phyloP scores from a whole-genome alignment of 495 filamentous ascomycete species.

The Xylaria palmicola region DNA sequence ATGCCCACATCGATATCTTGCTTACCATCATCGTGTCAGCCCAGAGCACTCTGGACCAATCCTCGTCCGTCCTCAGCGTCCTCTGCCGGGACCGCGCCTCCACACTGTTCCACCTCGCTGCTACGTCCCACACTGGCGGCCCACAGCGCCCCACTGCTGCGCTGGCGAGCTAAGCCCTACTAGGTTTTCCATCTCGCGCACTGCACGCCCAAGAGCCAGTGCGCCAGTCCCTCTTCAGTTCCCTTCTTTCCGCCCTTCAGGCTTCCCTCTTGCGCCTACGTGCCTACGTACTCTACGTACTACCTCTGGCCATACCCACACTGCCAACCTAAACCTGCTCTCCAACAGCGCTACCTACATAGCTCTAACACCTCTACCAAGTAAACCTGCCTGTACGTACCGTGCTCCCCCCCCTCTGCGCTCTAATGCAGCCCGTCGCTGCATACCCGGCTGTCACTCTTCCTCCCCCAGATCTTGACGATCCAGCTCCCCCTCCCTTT shows the following conservation, averaged over 20 bases:
- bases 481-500: slow-evolving; percentile 19
- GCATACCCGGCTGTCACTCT: slow-evolving; percentile 16
- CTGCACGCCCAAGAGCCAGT: no score
- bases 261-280: neutral
- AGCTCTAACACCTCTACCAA: no score
- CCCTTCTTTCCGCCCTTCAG: neutral
- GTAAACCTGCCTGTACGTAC: slow-evolving; percentile 10
- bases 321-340: neutral
- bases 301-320: slow-evolving; percentile 4
- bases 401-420: neutral
- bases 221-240: neutral
- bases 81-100: slow-evolving; percentile 17
- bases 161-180: slow-evolving; percentile 26
- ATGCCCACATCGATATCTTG: slow-evolving; percentile 21
- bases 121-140: slow-evolving; percentile 8
- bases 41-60: slow-evolving; percentile 31
- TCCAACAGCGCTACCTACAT: no score
- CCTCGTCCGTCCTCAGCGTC: slow-evolving; percentile 18
- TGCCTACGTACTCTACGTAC: neutral
- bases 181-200: neutral
- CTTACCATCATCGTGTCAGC: slow-evolving; percentile 31
- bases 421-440: slow-evolving; percentile 3
- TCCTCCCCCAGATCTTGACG: slow-evolving; percentile 19
- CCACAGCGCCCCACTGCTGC: slow-evolving; percentile 31
- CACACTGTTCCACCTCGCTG: slow-evolving; percentile 25